Percentiles rank a stretch among this genome's conserved stretches.
These are phyloP conservation scores for Parathielavia hyrcaniae DNA, from an alignment of 495 filamentous ascomycete genomes.

Conservation along the genomic window DNA sequence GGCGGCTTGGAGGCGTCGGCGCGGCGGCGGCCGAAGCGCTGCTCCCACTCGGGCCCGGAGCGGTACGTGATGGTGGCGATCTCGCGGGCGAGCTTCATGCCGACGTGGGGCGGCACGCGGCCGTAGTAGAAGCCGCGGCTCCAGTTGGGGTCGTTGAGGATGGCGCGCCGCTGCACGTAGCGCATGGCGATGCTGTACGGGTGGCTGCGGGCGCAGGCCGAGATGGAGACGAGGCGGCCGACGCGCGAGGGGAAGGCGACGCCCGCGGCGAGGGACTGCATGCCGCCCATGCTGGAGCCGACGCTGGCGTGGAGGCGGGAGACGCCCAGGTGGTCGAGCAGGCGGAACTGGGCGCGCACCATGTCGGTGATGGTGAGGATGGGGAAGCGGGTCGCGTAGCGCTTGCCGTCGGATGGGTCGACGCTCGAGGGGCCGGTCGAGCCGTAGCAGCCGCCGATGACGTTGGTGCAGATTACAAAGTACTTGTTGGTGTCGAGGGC, in stretches of 20 bases:
- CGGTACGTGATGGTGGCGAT: conserved; percentile 98
- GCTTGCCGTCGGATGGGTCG: conserved; percentile 81
- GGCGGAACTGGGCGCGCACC: conserved; percentile 89
- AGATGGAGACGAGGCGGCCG: conserved; percentile 77
- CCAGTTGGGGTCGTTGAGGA: conserved; percentile 99
- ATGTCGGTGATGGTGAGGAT: conserved; percentile 97
- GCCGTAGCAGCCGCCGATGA: conserved; percentile 93
- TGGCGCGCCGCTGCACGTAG: conserved; percentile 94
- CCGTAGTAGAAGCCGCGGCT: conserved; percentile 95
- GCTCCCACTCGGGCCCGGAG: conserved; percentile 96
- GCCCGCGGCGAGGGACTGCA: conserved; percentile 93
- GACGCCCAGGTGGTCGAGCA: conserved; percentile 76
- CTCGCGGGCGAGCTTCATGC: conserved; percentile 96
- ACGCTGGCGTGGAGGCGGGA: conserved; percentile 84
- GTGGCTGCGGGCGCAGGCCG: conserved; percentile 89
- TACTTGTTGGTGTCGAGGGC: conserved; percentile 88
- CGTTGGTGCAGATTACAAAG: conserved; percentile 93
- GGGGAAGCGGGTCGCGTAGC: conserved; percentile 92
- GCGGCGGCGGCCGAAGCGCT: conserved; percentile 80
- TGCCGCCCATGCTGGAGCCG: conserved; percentile 95
- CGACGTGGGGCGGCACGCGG: conserved; percentile 79
- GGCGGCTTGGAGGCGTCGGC: conserved; percentile 82
- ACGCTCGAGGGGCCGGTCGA: conserved; percentile 84
- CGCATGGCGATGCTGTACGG: conserved; percentile 98
- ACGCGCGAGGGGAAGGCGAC: conserved; percentile 77